Conservation (phyloP, 176 grass and related monocot species). For the Alopecurus myosuroides region DNA sequence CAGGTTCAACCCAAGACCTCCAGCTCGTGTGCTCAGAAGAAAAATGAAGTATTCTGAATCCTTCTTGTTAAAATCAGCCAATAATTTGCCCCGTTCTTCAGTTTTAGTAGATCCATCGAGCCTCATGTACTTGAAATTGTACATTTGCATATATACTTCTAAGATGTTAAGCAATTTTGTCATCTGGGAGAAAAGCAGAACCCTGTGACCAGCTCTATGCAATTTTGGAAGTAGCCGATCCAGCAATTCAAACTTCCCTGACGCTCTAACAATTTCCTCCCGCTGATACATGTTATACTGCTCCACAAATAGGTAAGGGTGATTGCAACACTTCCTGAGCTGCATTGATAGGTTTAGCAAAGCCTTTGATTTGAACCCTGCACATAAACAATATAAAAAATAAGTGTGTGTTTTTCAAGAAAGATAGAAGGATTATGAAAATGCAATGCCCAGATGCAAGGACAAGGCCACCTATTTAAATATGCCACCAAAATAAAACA, state of each 20-base stretch:
- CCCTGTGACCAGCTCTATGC: constrained; percentile 79
- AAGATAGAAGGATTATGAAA: constrained; percentile 19
- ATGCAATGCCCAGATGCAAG: background rate
- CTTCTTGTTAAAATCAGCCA: constrained; percentile 87
- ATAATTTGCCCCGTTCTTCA: constrained; percentile 78
- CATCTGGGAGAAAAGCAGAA: constrained; percentile 99
- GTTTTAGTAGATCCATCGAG: constrained; percentile 98
- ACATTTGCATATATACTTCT: constrained; percentile 88
- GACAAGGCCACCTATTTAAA: background rate
- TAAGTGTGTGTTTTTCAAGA: background rate
- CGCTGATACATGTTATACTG: constrained; percentile 98
- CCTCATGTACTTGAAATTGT: constrained; percentile 90
- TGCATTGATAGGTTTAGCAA: constrained; percentile 98
- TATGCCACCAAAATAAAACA: constrained; percentile 28
- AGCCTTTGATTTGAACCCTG: constrained; percentile 90
- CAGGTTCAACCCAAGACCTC: constrained; percentile 93
- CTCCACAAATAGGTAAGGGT: constrained; percentile 85
- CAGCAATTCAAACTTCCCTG: constrained; percentile 98
- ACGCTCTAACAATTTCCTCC: constrained; percentile 95
- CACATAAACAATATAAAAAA: constrained; percentile 20
- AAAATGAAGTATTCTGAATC: constrained; percentile 96
- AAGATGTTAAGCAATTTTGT: constrained; percentile 87
- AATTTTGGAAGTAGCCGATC: constrained; percentile 98
- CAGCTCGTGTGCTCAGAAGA: constrained; percentile 96
- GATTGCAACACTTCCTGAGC: constrained; percentile 96